Base-by-base conservation (phyloP, 1,139 yeast species). In the Diutina rugosa region DNA sequence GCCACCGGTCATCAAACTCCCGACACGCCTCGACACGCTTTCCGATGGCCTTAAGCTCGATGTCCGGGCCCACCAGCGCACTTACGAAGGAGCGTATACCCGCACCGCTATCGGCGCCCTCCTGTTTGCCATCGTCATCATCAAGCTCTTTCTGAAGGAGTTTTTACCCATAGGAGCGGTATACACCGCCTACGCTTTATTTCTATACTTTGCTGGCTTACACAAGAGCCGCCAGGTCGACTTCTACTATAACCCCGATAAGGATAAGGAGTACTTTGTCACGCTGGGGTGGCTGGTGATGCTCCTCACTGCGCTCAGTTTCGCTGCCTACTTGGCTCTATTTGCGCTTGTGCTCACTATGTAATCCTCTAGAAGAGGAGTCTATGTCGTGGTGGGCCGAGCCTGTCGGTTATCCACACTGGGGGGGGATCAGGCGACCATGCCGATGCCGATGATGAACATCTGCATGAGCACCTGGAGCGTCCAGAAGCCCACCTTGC, bases 401-500 rank as follows among this genome's bases (percentile, higher is more conserved):
- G 14, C 41, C 41, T 12, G 41, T 35, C 41, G 41, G 41, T 2
- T 1, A 10, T 32, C 35, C 35, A 32, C 41, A 12, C n/a, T 21
- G 26, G 26, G 3, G 26, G 26, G 3, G 29, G 10, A 1, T 32
- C 12, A 49, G 2, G 53, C 32, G 6, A 49, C 44, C 35, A 49
- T 80, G 1, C 95, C 95, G 41, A 91, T 74, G 46, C 96, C 89
- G 76, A 93, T 81, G 45, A 93, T 78, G 16, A 93, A 71, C 56
- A 90, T 73, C 68, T 93, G 99, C 41, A 93, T 77, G 18, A 93
- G 72, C 57, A 90, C 74, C 68, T 93, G 99, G 52, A 90, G 69
- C 1, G 96, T 84, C 99, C 99, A 93, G 67, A 93, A 89, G 1
- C 96, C 95, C 9, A 93, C 90, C 65, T 90, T 87, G 62, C 81